Base-by-base conservation (phyloP, 2,329 filamentous ascomycete species). In the Fusarium torreyae region DNA sequence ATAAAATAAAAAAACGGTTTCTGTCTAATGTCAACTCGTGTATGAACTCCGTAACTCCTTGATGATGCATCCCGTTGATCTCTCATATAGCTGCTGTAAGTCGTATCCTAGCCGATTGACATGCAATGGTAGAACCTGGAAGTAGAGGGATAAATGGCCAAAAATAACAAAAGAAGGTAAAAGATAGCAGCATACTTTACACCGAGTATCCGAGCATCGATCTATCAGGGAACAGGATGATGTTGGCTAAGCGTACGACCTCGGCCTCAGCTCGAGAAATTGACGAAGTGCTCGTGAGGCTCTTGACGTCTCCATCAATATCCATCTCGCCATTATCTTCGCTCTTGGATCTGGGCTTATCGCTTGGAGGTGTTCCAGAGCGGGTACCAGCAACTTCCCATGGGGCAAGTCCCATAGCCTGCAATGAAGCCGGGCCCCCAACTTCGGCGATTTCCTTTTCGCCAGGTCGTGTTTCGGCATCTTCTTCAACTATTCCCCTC, bases 401-500 rank as follows among this genome's bases (percentile, higher is more conserved):
- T 5, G 84, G 85, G 38, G 82, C 82, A 2, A 89, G 78, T 0
- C 87, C 87, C 86, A 89, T 89, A n/a, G 86, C 86, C 67, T 84
- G 82, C 55, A 89, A 74, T 0, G 80, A 86, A 9, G 83, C 82
- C 3, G 82, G 78, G 2, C 86, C 86, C 13, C 85, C 86, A 2
- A 84, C 81, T 43, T 82, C 81, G 14, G 80, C 81, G 66, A 88
- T 86, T 56, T 87, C 85, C 36, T 81, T 82, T 73, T 86, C 84
- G 20, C 82, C 83, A 2, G 84, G 81, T 0, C 85, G 79, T 0
- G 81, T 81, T 14, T 82, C 79, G n/a, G 84, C 81, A 20, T 85
- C 85, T 72, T 88, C 86, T 53, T 84, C 82, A 5, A 87, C 78
- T 17, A 69, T 63, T 0, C 83, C 83, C 11, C 81, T 81, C 2